Evolutionary conservation across 768 basidiomycete genomes (phyloP).

Genomic region (Auriculariales sp.): DNA sequence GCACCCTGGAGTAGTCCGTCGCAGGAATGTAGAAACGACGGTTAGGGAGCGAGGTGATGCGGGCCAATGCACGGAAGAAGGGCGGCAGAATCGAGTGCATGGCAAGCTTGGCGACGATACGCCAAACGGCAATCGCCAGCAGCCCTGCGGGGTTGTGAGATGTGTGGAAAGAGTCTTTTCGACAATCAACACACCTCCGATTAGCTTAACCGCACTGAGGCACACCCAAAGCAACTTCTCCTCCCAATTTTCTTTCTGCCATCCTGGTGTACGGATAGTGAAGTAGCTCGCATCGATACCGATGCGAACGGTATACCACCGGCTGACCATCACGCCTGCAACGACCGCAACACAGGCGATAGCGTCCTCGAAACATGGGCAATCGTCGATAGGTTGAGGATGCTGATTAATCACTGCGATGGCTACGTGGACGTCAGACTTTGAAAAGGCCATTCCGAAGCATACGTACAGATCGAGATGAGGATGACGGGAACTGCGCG

Average conservation of each 20-base stretch:
- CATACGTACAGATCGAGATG: conserved; percentile 7
- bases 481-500: conserved; percentile 12
- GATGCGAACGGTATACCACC: conserved; percentile 37
- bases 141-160: conserved; percentile 47
- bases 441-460: conserved; percentile 9
- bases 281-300: conserved; percentile 7
- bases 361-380: conserved; percentile 96
- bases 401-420: conserved; percentile 74
- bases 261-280: conserved; percentile 7
- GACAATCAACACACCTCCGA: conserved; percentile 20
- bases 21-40: conserved; percentile 84
- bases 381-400: conserved; percentile 90
- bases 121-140: conserved; percentile 71
- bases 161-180: background rate
- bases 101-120: conserved; percentile 66
- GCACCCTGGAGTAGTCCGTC: conserved; percentile 61
- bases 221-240: conserved; percentile 19
- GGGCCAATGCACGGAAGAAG: conserved; percentile 61
- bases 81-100: conserved; percentile 70
- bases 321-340: conserved; percentile 52
- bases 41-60: conserved; percentile 56
- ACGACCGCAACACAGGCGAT: conserved; percentile 84
- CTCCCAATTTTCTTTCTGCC: conserved; percentile 1
- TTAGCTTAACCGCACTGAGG: conserved; percentile 24
- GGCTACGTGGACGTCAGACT: conserved; percentile 42